Evolutionary conservation across 192 early-diverging fungal genomes (phyloP).

Genomic region (Mortierella hygrophila): DNA sequence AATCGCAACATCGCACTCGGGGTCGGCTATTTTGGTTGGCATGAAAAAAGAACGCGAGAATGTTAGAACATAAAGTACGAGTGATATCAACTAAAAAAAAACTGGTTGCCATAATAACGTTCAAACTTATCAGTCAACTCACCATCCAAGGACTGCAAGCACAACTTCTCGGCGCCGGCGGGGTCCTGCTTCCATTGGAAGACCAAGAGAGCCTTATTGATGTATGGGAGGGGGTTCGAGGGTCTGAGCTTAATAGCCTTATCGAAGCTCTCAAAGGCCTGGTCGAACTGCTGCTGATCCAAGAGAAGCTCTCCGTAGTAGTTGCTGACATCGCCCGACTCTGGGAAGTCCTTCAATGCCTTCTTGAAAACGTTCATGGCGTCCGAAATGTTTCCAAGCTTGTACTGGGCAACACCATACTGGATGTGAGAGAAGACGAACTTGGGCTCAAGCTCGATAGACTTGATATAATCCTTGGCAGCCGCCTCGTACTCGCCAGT

Average conservation of each 20-base stretch:
- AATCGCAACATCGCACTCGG: constrained; percentile 95
- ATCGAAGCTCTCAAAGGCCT: constrained; percentile 88
- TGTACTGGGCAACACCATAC: constrained; percentile 93
- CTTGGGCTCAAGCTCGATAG: constrained; percentile 79
- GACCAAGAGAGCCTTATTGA: constrained; percentile 92
- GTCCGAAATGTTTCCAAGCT: constrained; percentile 80
- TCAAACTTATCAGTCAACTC: not conserved
- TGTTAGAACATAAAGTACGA: not conserved
- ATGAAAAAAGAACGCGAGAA: not conserved
- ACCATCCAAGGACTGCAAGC: constrained; percentile 82
- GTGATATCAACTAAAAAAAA: not conserved
- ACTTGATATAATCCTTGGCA: constrained; percentile 86
- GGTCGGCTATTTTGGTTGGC: constrained; percentile 75
- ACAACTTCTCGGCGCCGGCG: constrained; percentile 80
- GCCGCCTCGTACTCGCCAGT: constrained; percentile 85
- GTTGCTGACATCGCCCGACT: constrained; percentile 92
- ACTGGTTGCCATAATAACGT: not conserved
- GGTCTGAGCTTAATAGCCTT: constrained; percentile 88
- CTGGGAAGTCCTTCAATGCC: constrained; percentile 81
- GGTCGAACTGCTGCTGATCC: constrained; percentile 86
- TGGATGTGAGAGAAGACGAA: constrained; percentile 96
- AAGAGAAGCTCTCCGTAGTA: constrained; percentile 96
- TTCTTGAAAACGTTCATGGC: constrained; percentile 86
- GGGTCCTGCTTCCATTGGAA: constrained; percentile 85
- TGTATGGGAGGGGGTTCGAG: constrained; percentile 94